Evolutionary conservation across 2,329 filamentous ascomycete species (phyloP).

Genomic region (Harringtonia lauricola): DNA sequence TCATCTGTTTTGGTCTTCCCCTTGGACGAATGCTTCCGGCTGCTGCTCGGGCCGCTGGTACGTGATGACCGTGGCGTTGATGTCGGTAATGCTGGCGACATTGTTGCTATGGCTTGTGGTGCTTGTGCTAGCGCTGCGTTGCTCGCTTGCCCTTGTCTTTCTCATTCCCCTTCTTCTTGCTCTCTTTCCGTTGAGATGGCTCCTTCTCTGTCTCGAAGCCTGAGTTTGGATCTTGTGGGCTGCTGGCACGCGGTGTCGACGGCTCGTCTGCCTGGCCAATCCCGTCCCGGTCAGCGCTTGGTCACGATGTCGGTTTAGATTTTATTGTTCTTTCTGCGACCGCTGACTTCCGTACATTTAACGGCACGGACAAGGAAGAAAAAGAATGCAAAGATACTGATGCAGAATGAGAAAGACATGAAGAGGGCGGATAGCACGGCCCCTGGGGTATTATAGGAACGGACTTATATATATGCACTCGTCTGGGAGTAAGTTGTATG

Average conservation of each 20-base stretch:
- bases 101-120: neutral
- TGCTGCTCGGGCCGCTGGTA: constrained; percentile 16
- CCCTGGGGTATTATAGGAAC: too few species aligned
- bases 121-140: neutral
- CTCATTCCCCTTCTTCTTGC: constrained; percentile 1
- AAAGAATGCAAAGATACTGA: neutral
- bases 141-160: neutral
- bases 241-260: constrained; percentile 2
- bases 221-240: constrained; percentile 8
- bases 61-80: too few species aligned
- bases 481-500: too few species aligned
- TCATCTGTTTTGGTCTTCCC: constrained; percentile 44
- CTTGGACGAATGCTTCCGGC: constrained; percentile 16
- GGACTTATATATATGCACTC: too few species aligned
- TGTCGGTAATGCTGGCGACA: neutral
- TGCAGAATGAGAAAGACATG: too few species aligned
- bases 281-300: neutral
- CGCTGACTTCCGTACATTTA: neutral
- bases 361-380: neutral
- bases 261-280: neutral
- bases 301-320: neutral
- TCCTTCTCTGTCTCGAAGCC: constrained; percentile 19
- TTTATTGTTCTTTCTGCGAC: constrained; percentile 2
- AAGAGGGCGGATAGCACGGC: too few species aligned
- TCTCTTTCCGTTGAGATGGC: neutral